Base-by-base conservation (phyloP, 768 basidiomycete species). In the Nidularia sp. region DNA sequence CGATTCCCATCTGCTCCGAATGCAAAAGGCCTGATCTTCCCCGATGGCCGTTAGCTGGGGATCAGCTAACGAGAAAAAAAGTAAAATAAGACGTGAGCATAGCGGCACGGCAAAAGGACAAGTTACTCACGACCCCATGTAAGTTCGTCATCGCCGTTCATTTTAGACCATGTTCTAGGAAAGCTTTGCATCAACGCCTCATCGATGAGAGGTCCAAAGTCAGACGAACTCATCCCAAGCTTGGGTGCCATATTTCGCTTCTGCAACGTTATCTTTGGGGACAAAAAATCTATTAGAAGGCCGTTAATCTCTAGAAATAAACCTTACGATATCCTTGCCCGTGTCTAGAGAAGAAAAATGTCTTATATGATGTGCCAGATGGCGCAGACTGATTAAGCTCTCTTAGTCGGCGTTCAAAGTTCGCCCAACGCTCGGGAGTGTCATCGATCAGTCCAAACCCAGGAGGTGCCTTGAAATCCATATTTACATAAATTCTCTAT, bases 241-340 rank as follows among this genome's bases (percentile, higher is more conserved):
- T 66, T 76, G 46, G 0, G 72, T 72, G 1, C 78, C 80, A 60
- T 90, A 86, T 61, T 82, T 77, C 3, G 70, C 68, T 55, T 78
- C 77, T 0, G 71, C 89, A 0, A 85, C 74, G 56, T 91, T 91
- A 67, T 91, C 86, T 89, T 56, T 43, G 13, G 13, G 25, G 25
- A 29, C 25, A 29, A 42, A 29, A 42, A 31, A 39, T 33, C 18
- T 9, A 45, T 34, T 34, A 51, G 54, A 9, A 51, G 45, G 9
- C 13, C 43, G 51, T 25, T 34, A 32, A 12, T 25, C 48, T 31
- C 34, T 34, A 44, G 45, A 9, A 48, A 12, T 44, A 34, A 58
- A 3, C 70, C 85, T 57, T 64, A 88, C 88, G 88, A 58, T 75
- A 80, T 50, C 87, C 89, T 65, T 90, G 71, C 1, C 89, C 89